These are phyloP conservation scores for Aspergillus arachidicola DNA, from an alignment of 2,329 filamentous ascomycete species.

Conservation along the genomic window DNA sequence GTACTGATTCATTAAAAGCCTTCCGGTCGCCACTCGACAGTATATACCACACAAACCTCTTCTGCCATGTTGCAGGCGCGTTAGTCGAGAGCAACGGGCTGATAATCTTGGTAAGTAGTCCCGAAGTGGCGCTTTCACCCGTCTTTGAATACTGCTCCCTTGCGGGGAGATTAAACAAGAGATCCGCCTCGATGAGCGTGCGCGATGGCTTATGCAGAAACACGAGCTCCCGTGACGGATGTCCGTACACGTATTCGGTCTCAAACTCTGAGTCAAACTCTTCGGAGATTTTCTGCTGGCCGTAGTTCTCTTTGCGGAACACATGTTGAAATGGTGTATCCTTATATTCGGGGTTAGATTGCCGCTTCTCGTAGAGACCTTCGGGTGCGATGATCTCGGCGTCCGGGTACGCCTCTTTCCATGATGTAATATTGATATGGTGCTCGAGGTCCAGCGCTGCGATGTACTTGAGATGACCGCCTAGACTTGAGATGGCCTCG, in stretches of 20 bases:
- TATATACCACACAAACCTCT: conserved; percentile 80
- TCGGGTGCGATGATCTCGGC: conserved; percentile 82
- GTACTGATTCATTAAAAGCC: conserved; percentile 70
- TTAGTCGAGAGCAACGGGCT: conserved; percentile 57
- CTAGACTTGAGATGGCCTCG: conserved; percentile 62
- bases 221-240: conserved; percentile 84
- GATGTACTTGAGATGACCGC: conserved; percentile 77
- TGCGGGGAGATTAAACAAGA: conserved; percentile 88
- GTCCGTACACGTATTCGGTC: conserved; percentile 77
- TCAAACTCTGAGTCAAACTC: conserved; percentile 90
- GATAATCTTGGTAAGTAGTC: conserved; percentile 62
- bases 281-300: conserved; percentile 59
- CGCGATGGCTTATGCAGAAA: conserved; percentile 79
- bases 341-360: conserved; percentile 58
- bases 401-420: conserved; percentile 75
- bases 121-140: conserved; percentile 56
- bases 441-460: conserved; percentile 88
- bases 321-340: conserved; percentile 67
- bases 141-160: conserved; percentile 76
- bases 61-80: conserved; percentile 71
- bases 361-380: conserved; percentile 80
- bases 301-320: conserved; percentile 61
- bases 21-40: conserved; percentile 62
- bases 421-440: conserved; percentile 88
- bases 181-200: conserved; percentile 83